phyloP scores from a whole-genome alignment of 306 rosid genomes.

The Glycine latifolia region DNA sequence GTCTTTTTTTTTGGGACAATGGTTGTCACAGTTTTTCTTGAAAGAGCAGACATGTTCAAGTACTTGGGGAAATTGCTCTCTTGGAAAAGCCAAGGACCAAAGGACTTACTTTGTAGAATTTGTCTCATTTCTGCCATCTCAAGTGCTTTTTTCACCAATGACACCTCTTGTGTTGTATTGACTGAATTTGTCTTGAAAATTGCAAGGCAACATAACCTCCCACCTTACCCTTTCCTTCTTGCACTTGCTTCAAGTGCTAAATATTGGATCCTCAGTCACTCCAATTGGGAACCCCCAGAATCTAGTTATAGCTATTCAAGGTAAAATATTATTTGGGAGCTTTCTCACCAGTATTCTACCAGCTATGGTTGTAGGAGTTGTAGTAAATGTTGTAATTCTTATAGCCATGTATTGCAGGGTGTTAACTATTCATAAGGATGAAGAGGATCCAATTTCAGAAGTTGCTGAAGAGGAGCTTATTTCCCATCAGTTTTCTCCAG shows the following conservation, averaged over 20 bases:
- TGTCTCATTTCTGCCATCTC: constrained; percentile 86
- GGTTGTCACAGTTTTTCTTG: constrained; percentile 93
- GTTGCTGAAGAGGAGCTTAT: constrained; percentile 62
- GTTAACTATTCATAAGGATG: constrained; percentile 64
- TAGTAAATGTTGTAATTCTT: constrained; percentile 66
- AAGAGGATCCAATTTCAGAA: constrained; percentile 63
- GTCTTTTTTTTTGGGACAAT: constrained; percentile 95
- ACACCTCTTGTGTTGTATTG: constrained; percentile 85
- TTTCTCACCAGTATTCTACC: constrained; percentile 76
- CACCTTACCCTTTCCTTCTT: constrained; percentile 89
- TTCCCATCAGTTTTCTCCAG: constrained; percentile 86
- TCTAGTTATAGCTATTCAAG: constrained; percentile 79
- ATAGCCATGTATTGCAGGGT: constrained; percentile 68
- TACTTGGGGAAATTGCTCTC: constrained; percentile 81
- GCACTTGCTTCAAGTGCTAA: constrained; percentile 96
- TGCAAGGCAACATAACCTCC: constrained; percentile 86
- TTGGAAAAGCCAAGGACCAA: constrained; percentile 87
- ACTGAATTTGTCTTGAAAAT: constrained; percentile 88
- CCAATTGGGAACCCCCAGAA: constrained; percentile 96
- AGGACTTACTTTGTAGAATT: constrained; percentile 79
- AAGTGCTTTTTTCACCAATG: constrained; percentile 90
- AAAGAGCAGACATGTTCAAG: constrained; percentile 87
- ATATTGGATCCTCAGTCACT: constrained; percentile 90
- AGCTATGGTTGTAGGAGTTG: constrained; percentile 76
- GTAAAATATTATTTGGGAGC: constrained; percentile 69